These are phyloP conservation scores for Claviceps pusilla DNA, from an alignment of 2,329 filamentous ascomycete species.

Conservation along the genomic window DNA sequence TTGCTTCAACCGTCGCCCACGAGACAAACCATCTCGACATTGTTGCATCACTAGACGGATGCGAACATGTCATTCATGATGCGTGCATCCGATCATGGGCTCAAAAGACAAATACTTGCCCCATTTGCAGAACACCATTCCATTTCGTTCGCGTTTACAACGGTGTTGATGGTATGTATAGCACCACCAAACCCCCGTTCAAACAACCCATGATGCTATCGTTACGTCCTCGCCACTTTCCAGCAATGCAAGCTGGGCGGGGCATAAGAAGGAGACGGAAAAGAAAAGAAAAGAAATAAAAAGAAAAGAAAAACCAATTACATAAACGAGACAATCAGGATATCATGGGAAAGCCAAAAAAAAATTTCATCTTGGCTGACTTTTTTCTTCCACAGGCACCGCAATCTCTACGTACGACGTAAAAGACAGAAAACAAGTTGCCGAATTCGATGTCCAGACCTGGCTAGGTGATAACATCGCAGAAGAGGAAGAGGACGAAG, in stretches of 20 bases:
- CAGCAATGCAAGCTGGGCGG: not conserved
- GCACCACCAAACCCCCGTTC: constrained; percentile 6
- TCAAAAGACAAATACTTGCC: constrained; percentile 92
- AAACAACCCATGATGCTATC: not conserved
- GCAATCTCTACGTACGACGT: constrained; percentile 47
- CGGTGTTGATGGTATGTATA: constrained; percentile 57
- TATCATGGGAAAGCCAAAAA: not conserved
- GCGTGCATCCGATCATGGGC: constrained; percentile 89
- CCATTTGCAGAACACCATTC: constrained; percentile 86
- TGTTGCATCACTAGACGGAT: constrained; percentile 53
- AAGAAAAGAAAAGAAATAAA: not conserved
- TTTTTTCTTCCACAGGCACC: constrained; percentile 27
- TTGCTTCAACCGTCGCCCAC: constrained; percentile 8
- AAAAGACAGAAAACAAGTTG: constrained; percentile 74
- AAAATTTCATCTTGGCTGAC: not conserved
- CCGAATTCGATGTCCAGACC: constrained; percentile 68
- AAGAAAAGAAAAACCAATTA: not conserved
- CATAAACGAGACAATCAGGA: too few relatives aligned
- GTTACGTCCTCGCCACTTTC: not conserved
- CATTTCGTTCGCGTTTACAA: constrained; percentile 77
- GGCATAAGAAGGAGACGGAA: not conserved
- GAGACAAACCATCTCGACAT: constrained; percentile 24
- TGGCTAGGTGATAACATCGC: constrained; percentile 60
- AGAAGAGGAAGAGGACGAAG: constrained; percentile 47
- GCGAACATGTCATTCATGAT: constrained; percentile 85